These are phyloP conservation scores for Arxiozyma bovina DNA, from an alignment of 1,139 yeast species.

Conservation along the genomic window DNA sequence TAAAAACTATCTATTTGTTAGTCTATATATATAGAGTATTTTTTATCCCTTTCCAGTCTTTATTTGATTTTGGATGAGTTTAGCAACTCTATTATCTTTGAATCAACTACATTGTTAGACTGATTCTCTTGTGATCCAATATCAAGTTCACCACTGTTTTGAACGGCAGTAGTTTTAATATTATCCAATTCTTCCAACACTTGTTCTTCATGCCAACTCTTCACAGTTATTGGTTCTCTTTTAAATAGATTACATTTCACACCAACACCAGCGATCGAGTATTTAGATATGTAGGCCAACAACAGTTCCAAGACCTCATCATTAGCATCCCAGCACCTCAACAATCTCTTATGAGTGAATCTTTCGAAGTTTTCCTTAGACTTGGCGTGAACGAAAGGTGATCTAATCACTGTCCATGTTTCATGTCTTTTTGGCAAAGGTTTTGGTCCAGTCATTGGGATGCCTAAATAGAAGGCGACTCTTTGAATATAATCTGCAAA, in stretches of 20 bases:
- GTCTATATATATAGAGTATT: not conserved
- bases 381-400: slow-evolving; percentile 93
- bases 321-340: slow-evolving; percentile 75
- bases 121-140: not conserved
- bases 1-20: not conserved
- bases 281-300: slow-evolving; percentile 70
- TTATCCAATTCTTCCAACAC: not conserved
- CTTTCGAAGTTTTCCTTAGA: slow-evolving; percentile 92
- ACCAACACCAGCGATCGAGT: slow-evolving; percentile 75
- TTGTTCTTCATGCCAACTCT: slow-evolving; percentile 4
- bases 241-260: slow-evolving; percentile 65
- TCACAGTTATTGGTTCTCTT: slow-evolving; percentile 36
- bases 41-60: not conserved
- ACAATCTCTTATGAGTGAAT: slow-evolving; percentile 64
- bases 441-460: slow-evolving; percentile 65
- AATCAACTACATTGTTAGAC: slow-evolving; percentile 1
- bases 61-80: not conserved
- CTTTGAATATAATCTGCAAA: slow-evolving; percentile 81
- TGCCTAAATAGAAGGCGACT: slow-evolving; percentile 81
- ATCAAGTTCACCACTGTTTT: not conserved
- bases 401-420: slow-evolving; percentile 86
- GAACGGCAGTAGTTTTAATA: not conserved
- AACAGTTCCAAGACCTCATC: slow-evolving; percentile 79
- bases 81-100: not conserved
- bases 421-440: slow-evolving; percentile 68